phyloP scores from a whole-genome alignment of 495 filamentous ascomycete species.

The Aspergillus haitiensis region DNA sequence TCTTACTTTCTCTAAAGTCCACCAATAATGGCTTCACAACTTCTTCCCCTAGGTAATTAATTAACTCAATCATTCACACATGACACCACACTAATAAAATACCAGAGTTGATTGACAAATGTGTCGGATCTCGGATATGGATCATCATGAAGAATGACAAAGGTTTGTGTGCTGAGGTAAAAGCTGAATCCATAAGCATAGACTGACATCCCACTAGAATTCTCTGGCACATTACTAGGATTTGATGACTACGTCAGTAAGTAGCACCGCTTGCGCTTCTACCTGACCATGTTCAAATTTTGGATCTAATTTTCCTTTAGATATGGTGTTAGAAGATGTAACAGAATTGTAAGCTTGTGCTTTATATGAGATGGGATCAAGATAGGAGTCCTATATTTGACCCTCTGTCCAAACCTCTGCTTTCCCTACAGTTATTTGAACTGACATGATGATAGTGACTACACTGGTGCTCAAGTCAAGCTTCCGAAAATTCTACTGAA shows the following conservation, averaged over 20 bases:
- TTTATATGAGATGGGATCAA: neutral
- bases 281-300: neutral
- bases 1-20: too few species aligned
- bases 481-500: conserved; percentile 94
- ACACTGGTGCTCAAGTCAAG: conserved; percentile 79
- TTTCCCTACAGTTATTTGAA: neutral
- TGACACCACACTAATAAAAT: conserved; percentile 24
- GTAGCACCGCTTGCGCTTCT: conserved; percentile 42
- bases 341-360: conserved; percentile 84
- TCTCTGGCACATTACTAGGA: conserved; percentile 86
- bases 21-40: conserved; percentile 69
- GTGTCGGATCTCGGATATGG: conserved; percentile 96
- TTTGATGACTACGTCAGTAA: conserved; percentile 99
- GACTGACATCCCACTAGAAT: conserved; percentile 61
- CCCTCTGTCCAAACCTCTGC: neutral
- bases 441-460: conserved; percentile 67
- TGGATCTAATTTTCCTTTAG: conserved; percentile 45
- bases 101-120: conserved; percentile 96
- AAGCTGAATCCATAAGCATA: neutral
- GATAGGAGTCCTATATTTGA: neutral
- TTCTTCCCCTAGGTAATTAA: conserved; percentile 69
- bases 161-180: conserved; percentile 50
- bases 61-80: conserved; percentile 1
- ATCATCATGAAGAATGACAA: conserved; percentile 99
- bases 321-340: conserved; percentile 97